Base-by-base conservation (phyloP, 345 rosid species). In the Acer negundo region DNA sequence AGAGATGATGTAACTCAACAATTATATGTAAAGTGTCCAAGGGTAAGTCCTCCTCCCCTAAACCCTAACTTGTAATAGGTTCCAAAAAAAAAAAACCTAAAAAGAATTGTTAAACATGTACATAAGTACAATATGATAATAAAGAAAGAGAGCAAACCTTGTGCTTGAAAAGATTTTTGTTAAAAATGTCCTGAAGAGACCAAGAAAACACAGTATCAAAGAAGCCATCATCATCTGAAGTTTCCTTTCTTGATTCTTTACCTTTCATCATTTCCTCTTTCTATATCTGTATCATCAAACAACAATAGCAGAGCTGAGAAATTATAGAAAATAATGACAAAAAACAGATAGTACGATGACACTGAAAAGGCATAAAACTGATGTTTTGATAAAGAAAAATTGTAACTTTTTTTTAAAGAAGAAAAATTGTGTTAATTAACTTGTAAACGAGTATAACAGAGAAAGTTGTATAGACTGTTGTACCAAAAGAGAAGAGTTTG, bases 111-210 rank as follows among this genome's bases (percentile, higher is more conserved):
- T 46, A 1, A 46, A 46, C 49, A 46, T 46, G 49, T 46, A 46
- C 0, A 46, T 9, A 46, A 9, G 49, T 46, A 46, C 28, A 22
- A 17, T 20, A 40, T 73, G 22, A 42, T 19, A 40, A 59, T 38
- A 15, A 16, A 19, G 46, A 31, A 72, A 5, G 31, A 44, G 44
- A 73, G 24, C n/a, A 46, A 72, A 84, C 91, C 84, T 79, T 15
- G 51, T 83, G 28, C 71, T 31, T 26, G 63, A 77, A 84, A 73
- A 88, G 86, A 19, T 75, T n/a, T 35, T 79, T 69, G 51, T 86
- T 62, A 35, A 62, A 65, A 28, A 88, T 78, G 69, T 86, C 86
- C 0, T 84, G 75, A 44, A 88, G 75, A 13, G 86, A 79, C 91
- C 91, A 86, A n/a, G 84, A 79, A 61, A 64, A 81, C 53, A 85